These are phyloP conservation scores for Neurospora terricola DNA, from an alignment of 495 filamentous ascomycete genomes.

Conservation along the genomic window DNA sequence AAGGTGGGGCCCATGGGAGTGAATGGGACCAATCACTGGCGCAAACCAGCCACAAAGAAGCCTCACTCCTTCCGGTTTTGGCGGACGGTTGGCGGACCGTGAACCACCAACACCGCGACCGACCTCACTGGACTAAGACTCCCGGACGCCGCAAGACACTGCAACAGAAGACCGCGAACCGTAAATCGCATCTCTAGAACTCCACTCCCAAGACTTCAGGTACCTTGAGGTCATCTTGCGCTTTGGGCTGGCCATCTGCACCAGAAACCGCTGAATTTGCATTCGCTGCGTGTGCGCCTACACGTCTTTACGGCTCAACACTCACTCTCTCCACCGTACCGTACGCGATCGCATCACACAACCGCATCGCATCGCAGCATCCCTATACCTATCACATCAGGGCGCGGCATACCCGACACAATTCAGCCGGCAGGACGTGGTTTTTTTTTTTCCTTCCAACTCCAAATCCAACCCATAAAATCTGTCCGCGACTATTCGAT, in stretches of 20 bases:
- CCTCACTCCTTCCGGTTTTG: not conserved
- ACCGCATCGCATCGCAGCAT: not conserved
- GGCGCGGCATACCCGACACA: not conserved
- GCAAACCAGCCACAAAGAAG: not conserved
- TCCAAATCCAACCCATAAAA: not conserved
- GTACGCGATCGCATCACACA: not conserved
- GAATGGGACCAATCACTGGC: not conserved
- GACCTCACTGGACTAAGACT: not conserved
- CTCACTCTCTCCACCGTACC: not conserved
- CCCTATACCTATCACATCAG: not conserved
- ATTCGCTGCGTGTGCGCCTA: not conserved
- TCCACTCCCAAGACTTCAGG: not conserved
- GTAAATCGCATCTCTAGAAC: not conserved
- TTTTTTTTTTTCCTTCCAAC: not conserved
- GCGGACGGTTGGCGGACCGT: not conserved
- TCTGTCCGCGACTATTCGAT: not conserved
- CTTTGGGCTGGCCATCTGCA: not conserved
- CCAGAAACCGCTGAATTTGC: not conserved
- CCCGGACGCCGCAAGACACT: not conserved
- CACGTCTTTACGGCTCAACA: not conserved
- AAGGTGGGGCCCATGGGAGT: not conserved
- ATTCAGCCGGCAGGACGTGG: not conserved
- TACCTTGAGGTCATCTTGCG: not conserved
- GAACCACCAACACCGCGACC: not conserved
- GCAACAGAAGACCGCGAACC: not conserved